phyloP scores from a whole-genome alignment of 306 rosid genomes.

The Erythrophleum fordii region DNA sequence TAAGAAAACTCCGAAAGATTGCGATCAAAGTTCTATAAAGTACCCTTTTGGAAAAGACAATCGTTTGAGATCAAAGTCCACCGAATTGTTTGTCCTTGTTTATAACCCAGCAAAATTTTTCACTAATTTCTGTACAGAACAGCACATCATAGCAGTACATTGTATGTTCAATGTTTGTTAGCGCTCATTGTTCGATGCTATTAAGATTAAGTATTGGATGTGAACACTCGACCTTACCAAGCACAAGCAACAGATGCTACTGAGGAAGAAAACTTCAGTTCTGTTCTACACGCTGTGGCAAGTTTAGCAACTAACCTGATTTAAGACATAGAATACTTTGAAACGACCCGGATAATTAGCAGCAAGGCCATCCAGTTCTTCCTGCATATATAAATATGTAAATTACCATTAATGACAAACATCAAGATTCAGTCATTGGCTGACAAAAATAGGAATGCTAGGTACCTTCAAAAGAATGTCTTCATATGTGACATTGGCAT shows the following conservation, averaged over 20 bases:
- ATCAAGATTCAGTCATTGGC: slow-evolving; percentile 17
- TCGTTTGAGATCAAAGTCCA: neutral
- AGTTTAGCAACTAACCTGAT: slow-evolving; percentile 66
- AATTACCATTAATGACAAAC: slow-evolving; percentile 12
- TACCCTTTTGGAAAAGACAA: neutral
- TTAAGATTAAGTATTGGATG: neutral
- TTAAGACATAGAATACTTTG: slow-evolving; percentile 74
- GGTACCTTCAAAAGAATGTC: slow-evolving; percentile 94
- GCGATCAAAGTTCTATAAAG: neutral
- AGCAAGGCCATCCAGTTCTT: slow-evolving; percentile 81
- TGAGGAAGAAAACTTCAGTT: slow-evolving; percentile 10
- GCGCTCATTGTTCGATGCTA: too few species aligned
- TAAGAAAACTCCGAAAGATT: too few species aligned
- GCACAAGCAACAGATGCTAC: neutral
- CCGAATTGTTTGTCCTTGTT: slow-evolving; percentile 6
- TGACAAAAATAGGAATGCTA: neutral
- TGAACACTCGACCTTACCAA: neutral
- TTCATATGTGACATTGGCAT: slow-evolving; percentile 85
- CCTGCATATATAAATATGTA: slow-evolving; percentile 55
- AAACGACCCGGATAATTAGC: slow-evolving; percentile 72
- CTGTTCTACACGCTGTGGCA: neutral
- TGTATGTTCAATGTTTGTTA: too few species aligned
- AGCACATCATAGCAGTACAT: neutral
- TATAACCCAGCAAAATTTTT: neutral
- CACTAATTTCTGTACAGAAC: neutral